A percentile compares a stretch with the other conserved stretches of the same genome.
Evolutionary conservation across 129 eudicot species (phyloP).

Genomic region (Scalesia atractyloides): DNA sequence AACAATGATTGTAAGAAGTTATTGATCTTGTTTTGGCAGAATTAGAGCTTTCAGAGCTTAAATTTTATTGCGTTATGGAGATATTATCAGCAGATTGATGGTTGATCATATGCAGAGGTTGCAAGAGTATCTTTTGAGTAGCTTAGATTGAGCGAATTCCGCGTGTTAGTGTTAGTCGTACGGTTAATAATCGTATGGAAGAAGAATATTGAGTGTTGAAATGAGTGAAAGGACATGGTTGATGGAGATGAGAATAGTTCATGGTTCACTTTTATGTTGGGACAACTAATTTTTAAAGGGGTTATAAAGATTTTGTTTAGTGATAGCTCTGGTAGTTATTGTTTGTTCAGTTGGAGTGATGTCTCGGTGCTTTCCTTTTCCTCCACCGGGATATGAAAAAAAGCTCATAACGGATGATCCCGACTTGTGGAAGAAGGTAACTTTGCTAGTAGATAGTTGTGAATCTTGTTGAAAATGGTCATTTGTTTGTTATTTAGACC

Average conservation of each 20-base stretch:
- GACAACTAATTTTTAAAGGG: conserved; percentile 39
- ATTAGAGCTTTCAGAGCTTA: conserved; percentile 27
- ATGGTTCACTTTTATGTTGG: conserved; percentile 60
- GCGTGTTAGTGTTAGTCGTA: not conserved
- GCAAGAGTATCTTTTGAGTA: conserved; percentile 16
- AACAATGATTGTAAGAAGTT: conserved; percentile 18
- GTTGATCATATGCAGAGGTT: not conserved
- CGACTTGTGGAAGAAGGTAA: conserved; percentile 65
- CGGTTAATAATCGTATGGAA: conserved; percentile 27
- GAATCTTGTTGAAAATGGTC: not conserved
- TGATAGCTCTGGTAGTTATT: conserved; percentile 12
- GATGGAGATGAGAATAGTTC: conserved; percentile 63
- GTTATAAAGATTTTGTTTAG: conserved; percentile 35
- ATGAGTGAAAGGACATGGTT: conserved; percentile 84
- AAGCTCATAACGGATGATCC: conserved; percentile 52
- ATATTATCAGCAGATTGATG: not conserved
- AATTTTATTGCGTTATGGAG: not conserved
- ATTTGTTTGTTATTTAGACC: not conserved
- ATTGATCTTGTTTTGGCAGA: conserved; percentile 28
- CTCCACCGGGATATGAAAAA: conserved; percentile 84
- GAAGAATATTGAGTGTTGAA: conserved; percentile 48
- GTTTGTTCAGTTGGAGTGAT: conserved; percentile 41
- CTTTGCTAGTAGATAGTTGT: not conserved
- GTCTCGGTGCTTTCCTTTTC: conserved; percentile 88
- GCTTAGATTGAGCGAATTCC: conserved; percentile 4